Percentiles rank a stretch among this genome's conserved stretches.
Evolutionary conservation across 2,329 filamentous ascomycete species (phyloP).

Genomic region (Ascocoryne sarcoides): DNA sequence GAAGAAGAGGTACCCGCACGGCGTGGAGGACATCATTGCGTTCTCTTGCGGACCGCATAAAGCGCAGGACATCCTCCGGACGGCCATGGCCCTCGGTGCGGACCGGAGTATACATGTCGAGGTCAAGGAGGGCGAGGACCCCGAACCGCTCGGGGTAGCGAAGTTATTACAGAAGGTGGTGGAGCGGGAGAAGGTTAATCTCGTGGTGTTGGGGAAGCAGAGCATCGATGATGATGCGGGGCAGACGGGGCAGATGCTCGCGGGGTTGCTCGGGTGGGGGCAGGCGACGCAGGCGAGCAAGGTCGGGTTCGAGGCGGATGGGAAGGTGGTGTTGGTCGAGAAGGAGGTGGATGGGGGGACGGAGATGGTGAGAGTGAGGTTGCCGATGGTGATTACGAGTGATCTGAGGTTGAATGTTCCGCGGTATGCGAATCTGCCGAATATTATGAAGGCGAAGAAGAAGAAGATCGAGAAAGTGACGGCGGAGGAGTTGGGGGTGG

Average conservation of each 20-base stretch:
- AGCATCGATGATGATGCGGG: constrained; percentile 93
- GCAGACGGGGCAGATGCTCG: constrained; percentile 98
- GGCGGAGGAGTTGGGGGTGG: constrained; percentile 71
- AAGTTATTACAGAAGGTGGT: constrained; percentile 79
- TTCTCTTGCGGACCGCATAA: constrained; percentile 85
- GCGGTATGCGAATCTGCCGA: constrained; percentile 87
- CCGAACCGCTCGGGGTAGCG: constrained; percentile 86
- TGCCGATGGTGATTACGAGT: constrained; percentile 92
- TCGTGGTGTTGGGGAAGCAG: constrained; percentile 94
- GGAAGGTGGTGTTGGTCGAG: constrained; percentile 65
- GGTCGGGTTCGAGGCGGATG: constrained; percentile 62
- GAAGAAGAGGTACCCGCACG: constrained; percentile 59
- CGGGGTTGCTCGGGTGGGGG: constrained; percentile 81
- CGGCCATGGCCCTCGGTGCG: constrained; percentile 97
- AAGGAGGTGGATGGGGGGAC: constrained; percentile 93
- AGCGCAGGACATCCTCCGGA: constrained; percentile 79
- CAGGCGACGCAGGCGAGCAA: constrained; percentile 91
- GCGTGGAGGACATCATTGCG: constrained; percentile 86
- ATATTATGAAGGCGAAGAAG: constrained; percentile 99
- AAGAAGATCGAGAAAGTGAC: constrained; percentile 94
- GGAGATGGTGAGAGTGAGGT: constrained; percentile 75
- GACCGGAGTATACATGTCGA: constrained; percentile 89
- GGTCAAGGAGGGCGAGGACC: constrained; percentile 60
- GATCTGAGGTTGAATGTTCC: constrained; percentile 93
- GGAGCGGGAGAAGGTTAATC: constrained; percentile 75